Base-by-base conservation (phyloP, 768 basidiomycete species). In the Kondoa subrosea region DNA sequence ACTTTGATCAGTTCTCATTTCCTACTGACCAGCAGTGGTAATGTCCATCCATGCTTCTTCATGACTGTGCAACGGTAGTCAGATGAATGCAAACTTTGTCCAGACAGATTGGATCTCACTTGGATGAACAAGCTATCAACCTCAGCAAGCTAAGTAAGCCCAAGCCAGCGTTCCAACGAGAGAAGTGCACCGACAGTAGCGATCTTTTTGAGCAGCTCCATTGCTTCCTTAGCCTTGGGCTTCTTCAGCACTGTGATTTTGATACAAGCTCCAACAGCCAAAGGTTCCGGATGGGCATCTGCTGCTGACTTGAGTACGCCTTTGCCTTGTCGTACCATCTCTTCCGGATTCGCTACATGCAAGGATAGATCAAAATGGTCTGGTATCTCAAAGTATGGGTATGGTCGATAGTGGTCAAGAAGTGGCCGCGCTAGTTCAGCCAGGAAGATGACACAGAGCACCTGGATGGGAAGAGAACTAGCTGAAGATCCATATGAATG, bases 21-120 rank as follows among this genome's bases (percentile, higher is more conserved):
- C n/a, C n/a, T n/a, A n/a, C 91, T 88, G 21, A 76, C 73, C 3
- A 79, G 69, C 1, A 69, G 68, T 0, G 78, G 78, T 0, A 80
- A 75, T 30, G 82, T 80, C 91, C 91, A 96, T 2, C 78, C 78
- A 72, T 86, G 86, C 71, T 85, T 88, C 67, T 85, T 80, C 91
- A 95, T 95, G 71, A 96, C 90, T 4, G 92, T 92, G 76, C 91
- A 92, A 63, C 93, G 89, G 62, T 89, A 81, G 67, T 73, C 63
- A 17, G 21, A 27, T 57, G 17, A 34, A 33, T 58, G 1, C 32
- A 21, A 50, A 21, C 40, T 50, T 8, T 21, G 21, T 50, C n/a
- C n/a, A n/a, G 40, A 2, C 21, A 17, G n/a, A 62, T 27, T 1
- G 21, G 15, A 1, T 57, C 33, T 60, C 57, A 34, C 57, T 33